Evolutionary conservation across 2,329 filamentous ascomycete genomes (phyloP), one percentile per base, ranked within the genome.

Genomic region (Rachicladosporium sp.): DNA sequence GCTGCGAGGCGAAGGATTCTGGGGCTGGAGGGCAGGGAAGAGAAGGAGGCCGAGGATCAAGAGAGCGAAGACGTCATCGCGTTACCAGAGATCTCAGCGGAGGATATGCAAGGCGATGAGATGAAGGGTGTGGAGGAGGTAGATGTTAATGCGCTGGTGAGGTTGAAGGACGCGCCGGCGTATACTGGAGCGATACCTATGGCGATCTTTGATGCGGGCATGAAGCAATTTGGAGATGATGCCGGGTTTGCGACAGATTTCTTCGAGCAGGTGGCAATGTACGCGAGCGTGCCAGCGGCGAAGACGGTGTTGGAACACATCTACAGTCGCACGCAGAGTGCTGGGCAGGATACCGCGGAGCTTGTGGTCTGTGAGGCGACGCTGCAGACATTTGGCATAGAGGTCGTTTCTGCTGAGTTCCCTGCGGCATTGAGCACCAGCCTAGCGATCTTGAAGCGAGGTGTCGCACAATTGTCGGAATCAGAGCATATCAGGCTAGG

Each of bases 161-260:
- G 76, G 45, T 63, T 82, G 10, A 72, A 73, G 30, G 67, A 70
- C 42, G 89, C 87, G 35, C 87, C 89, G 3, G 86, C 86, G 7
- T 70, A 95, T 46, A 84, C 82, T 44, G 91, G 91, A n/a, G 91
- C 86, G 10, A 94, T 98, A 49, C 88, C 91, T 2, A 74, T 87
- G 41, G 87, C 89, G 31, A 84, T 98, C 35, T 95, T 94, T 55
- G 86, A 94, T 53, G 77, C 85, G 13, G 80, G 87, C 4, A 78
- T 78, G 65, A 85, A 82, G 58, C 80, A 94, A 52, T 74, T 82
- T 38, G 78, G 82, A 48, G 77, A 80, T 57, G 51, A 49, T 31
- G 62, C 77, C 2, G 65, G 68, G 1, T 70, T 86, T 5, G 85
- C 78, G 3, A 78, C 81, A 52, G 65, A 73, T 13, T 94, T 95